Evolutionary conservation across 805 yeast genomes (phyloP), one percentile per base, ranked within the genome.

Genomic region (Blastobotrys attinorum): DNA sequence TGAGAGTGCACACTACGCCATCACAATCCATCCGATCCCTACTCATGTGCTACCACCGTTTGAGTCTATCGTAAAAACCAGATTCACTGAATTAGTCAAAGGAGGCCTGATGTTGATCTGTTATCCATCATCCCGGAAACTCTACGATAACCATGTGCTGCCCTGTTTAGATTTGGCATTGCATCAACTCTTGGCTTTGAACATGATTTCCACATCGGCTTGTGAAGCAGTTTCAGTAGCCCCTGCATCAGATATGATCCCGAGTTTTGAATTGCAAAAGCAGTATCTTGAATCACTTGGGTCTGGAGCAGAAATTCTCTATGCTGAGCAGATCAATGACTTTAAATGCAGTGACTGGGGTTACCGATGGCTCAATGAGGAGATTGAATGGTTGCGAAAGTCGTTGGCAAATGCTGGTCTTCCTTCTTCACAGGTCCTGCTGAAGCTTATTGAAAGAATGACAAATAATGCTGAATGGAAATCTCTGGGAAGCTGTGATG

Each of bases 161-260:
- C 52, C 53, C 3, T 50, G 53, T 16, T 51, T 56, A 2, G 59
- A 56, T 32, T 46, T 43, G 17, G 47, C 56, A 2, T 48, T 56
- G 27, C 53, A 48, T 15, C 53, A 48, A 11, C 47, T 56, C 42
- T 46, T 56, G 33, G 58, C 60, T 2, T 51, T 56, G 20, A 49
- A 47, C 32, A 38, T 42, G 43, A 46, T 56, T 32, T 49, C 51
- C 13, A 51, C 59, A 1, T 47, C 40, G 17, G 49, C 46, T 13
- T 56, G 60, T 39, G 52, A 56, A 37, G 41, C 38, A 31, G 44
- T 56, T 17, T 47, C 56, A 10, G 37, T 38, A 15, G 46, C 52
- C 2, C 60, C 60, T 0, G 43, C 43, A 4, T 23, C 48, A 1
- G 39, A 31, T 4, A 31, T 37, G 16, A 39, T 36, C 22, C 50